These are phyloP conservation scores for Tylopilus sp. DNA, from an alignment of 1,284 basidiomycete genomes.

Conservation along the genomic window DNA sequence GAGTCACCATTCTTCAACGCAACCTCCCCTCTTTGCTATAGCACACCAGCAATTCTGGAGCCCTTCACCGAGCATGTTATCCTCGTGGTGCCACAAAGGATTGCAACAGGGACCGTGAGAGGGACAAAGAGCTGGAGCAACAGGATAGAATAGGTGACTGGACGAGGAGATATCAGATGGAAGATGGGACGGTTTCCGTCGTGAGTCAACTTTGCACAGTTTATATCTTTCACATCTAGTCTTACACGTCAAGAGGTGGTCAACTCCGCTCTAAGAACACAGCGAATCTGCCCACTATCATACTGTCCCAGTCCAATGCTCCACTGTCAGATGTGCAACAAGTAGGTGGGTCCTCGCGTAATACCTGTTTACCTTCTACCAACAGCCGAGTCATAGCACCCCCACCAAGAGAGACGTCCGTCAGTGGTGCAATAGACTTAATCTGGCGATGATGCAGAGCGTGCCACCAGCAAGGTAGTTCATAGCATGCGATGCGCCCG, in stretches of 20 bases:
- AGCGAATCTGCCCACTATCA: constrained; percentile 40
- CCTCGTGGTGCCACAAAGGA: constrained; percentile 37
- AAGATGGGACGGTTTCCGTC: constrained; percentile 41
- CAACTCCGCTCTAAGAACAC: constrained; percentile 42
- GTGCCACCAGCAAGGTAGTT: constrained; percentile 39
- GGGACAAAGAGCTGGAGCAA: constrained; percentile 33
- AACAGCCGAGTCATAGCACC: constrained; percentile 47
- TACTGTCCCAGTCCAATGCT: constrained; percentile 26
- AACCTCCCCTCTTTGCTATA: constrained; percentile 33
- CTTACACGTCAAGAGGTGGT: constrained; percentile 36
- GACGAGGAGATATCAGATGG: constrained; percentile 46
- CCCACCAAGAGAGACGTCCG: constrained; percentile 41
- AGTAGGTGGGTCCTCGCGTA: constrained; percentile 47
- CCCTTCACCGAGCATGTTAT: constrained; percentile 32
- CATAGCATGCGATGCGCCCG: constrained; percentile 59
- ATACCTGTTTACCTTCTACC: constrained; percentile 49
- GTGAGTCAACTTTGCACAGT: constrained; percentile 26
- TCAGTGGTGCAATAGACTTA: constrained; percentile 42
- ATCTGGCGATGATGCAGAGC: constrained; percentile 46
- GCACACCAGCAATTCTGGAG: constrained; percentile 36
- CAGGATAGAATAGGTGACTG: no score
- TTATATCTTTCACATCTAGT: constrained; percentile 31
- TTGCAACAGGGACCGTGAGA: constrained; percentile 35
- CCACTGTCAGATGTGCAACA: constrained; percentile 36
- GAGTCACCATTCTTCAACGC: constrained; percentile 36